Evolutionary conservation across 257 asterid genomes (phyloP).

Genomic region (Vinca minor): DNA sequence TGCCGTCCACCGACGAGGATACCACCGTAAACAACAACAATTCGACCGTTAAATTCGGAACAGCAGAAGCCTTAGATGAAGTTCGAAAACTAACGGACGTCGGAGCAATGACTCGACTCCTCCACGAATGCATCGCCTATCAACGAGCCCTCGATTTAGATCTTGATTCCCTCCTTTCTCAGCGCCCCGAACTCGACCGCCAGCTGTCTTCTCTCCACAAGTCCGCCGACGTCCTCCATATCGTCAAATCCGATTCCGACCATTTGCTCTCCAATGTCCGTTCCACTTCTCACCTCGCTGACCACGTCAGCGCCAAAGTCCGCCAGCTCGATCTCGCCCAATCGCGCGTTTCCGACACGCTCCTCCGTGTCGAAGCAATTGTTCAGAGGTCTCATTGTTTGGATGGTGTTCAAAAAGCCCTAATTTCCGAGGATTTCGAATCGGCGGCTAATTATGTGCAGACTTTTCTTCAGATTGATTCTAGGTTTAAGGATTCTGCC

Average conservation of each 20-base stretch:
- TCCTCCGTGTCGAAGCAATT: conserved; percentile 64
- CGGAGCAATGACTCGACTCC: conserved; percentile 82
- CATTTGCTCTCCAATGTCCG: conserved; percentile 63
- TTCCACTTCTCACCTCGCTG: conserved; percentile 74
- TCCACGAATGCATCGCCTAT: conserved; percentile 88
- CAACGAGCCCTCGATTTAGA: conserved; percentile 75
- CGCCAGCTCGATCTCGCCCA: conserved; percentile 84
- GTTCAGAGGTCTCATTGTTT: conserved; percentile 69
- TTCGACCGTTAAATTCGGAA: conserved; percentile 44
- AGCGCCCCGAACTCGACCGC: conserved; percentile 65
- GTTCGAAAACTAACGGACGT: conserved; percentile 74
- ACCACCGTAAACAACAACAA: background rate
- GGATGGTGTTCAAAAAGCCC: conserved; percentile 73
- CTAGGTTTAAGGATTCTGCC: conserved; percentile 52
- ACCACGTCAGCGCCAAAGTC: conserved; percentile 73
- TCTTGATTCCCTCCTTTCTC: conserved; percentile 63
- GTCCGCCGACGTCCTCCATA: conserved; percentile 60
- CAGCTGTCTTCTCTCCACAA: conserved; percentile 65
- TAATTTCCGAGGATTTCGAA: conserved; percentile 67
- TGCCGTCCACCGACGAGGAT: conserved; percentile 3
- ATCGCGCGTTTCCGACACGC: conserved; percentile 75
- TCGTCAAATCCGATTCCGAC: conserved; percentile 63
- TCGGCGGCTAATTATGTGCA: conserved; percentile 63
- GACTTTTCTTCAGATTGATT: conserved; percentile 74
- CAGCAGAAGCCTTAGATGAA: conserved; percentile 50